These are phyloP conservation scores for Gracilaria gracilis DNA, from an alignment of 23 red algal species.

Conservation along the genomic window DNA sequence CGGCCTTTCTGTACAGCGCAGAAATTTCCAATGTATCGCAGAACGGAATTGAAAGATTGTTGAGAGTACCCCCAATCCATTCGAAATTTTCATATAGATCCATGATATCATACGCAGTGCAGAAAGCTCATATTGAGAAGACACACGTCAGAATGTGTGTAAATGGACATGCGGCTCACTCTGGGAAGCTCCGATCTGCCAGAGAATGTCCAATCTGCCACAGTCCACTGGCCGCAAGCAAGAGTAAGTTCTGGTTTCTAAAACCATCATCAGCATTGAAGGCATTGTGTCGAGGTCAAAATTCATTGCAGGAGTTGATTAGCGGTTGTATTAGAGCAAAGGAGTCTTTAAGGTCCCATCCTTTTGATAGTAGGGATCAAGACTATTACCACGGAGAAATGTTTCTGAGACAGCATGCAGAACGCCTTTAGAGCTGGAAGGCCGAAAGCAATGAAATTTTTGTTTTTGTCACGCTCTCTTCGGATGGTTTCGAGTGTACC, in stretches of 20 bases:
- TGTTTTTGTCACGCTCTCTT: constrained; percentile 15
- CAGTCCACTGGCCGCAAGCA: not conserved
- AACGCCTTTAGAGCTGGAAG: not conserved
- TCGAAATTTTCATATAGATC: not conserved
- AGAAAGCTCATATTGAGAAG: not conserved
- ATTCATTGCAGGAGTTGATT: not conserved
- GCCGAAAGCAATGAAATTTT: not conserved
- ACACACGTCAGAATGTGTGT: not conserved
- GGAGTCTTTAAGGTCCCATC: not conserved
- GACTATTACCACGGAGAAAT: constrained; percentile 17
- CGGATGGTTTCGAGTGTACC: constrained; percentile 8
- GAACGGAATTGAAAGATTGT: not conserved
- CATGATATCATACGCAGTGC: not conserved
- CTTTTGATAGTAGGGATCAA: not conserved
- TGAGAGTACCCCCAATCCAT: not conserved
- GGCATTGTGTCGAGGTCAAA: not conserved
- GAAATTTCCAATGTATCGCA: constrained; percentile 18
- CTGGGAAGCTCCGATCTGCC: not conserved
- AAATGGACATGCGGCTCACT: not conserved
- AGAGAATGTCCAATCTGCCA: not conserved
- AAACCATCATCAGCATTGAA: constrained; percentile 16
- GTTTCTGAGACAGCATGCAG: not conserved
- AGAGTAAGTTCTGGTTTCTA: not conserved
- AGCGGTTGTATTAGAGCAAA: not conserved
- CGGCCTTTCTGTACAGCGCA: not conserved